Base-by-base conservation (phyloP, 225 moss, liverwort and hornwort genomes). In the Ulota crispa region DNA sequence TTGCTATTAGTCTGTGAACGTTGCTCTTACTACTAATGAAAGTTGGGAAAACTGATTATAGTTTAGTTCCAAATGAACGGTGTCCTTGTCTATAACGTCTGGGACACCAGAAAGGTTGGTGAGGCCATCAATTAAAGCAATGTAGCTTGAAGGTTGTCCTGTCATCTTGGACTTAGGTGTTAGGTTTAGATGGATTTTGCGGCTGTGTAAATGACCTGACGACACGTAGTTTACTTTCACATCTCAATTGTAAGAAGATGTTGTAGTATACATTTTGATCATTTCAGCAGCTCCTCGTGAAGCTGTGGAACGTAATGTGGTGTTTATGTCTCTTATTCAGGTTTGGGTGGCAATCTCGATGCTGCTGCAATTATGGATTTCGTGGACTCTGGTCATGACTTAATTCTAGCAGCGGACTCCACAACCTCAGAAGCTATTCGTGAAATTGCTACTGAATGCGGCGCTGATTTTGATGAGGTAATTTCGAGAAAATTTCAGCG, bases 391-490 rank as follows among this genome's bases (percentile, higher is more conserved):
- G 99, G 96, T 37, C 99, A 99, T 68, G 99, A 99, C 85, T 85
- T 99, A 54, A 90, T 99, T 88, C 82, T 99, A 54, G 99, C 99
- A 77, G 96, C 96, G 37, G 94, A 88, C 81, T 72, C 89, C 9
- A 89, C 86, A 82, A 93, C 96, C 31, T 99, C 96, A 82, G 96
- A 96, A 76, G 78, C 93, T 57, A 88, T 99, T 63, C 92, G 96
- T 47, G 96, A 96, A 73, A 93, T 99, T 79, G 99, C 96, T 61
- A 94, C 93, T 30, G 99, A 99, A 61, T 96, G 99, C 79, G 99
- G 99, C 45, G 92, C 92, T 77, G 99, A 99, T 87, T 99, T 99
- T 87, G 94, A 99, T 82, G 96, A 99, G 92, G 94, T 93, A 70
- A 7, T 28, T 36, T 1, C 2, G 42, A 27, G 21, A 53, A 39